Base-by-base conservation (phyloP, 164 flowering plant species). In the Vitis rupestris region DNA sequence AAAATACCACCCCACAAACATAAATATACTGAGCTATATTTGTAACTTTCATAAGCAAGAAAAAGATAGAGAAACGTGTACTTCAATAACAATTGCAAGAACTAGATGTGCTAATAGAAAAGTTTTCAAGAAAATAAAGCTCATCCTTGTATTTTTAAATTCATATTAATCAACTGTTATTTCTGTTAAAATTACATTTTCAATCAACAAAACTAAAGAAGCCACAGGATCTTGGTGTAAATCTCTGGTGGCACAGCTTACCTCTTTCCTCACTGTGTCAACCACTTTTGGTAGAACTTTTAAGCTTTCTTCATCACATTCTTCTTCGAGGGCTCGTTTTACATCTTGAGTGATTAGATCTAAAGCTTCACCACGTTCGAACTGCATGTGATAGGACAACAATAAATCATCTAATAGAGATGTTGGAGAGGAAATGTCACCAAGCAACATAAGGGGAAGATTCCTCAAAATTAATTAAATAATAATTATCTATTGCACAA, bases 321-420 rank as follows among this genome's bases (percentile, higher is more conserved):
- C 99, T 83, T 91, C 95, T 79, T 85, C 90, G 73, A 96, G 90
- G 44, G 64, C 73, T 70, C 61, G 86, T 74, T 74, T 93, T 23
- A 91, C 97, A 76, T 86, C 91, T 84, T 87, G 86, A 17, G 90
- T 78, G 65, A 96, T 96, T 15, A 83, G 89, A 17, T 91, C 98
- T 70, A 93, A 80, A 57, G 98, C 99, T 78, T 90, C 93, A 64
- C 99, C 99, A 50, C 99, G 96, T 78, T 93, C 97, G 84, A 96
- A 96, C 99, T 96, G 88, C 13, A 64, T 55, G 58, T 1, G 47
- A 71, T 10, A 16, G 58, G 53, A 76, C 17, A 72, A 60, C 9
- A 44, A 56, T 54, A 27, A 30, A 55, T 10, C 10, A 11, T 16
- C 44, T 15, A 11, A 55, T 19, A n/a, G 54, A 62, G 61, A 68